Base-by-base conservation (phyloP, 2,329 filamentous ascomycete genomes). In the Ophiostoma fasciatum region DNA sequence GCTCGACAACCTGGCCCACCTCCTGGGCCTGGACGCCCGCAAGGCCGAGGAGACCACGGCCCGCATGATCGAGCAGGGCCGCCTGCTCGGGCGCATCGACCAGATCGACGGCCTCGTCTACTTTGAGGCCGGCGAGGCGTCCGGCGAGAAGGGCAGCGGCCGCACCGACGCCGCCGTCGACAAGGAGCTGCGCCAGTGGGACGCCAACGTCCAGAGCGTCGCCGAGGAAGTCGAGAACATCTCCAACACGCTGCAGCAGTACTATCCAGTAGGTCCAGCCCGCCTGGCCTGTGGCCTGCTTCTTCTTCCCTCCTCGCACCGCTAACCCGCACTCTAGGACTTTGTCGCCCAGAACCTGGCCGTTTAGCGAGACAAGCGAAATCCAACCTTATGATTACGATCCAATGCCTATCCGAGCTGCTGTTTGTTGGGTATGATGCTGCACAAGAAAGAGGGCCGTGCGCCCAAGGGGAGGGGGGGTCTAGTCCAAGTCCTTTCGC, bases 41-140 rank as follows among this genome's bases (percentile, higher is more conserved):
- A 80, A 78, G 54, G 88, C 88, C 4, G 90, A 98, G 62, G 77
- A 81, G 40, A 94, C 90, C 36, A 90, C 88, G 11, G 85, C 88
- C 5, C 71, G 75, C 48, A 98, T 98, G 90, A 83, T 98, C 48
- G 87, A 96, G 62, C 87, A 94, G 57, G 85, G 83, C 9, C 75
- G 90, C 22, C 60, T 98, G 35, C 73, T 79, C 4, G 90, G 88
- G 7, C 76, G 79, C 39, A 96, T 98, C 50, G 88, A 98, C 57
- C 90, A 98, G 62, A 87, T 98, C 39, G 82, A 85, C 38, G 71
- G 80, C 12, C 62, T 87, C 10, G 87, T 98, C 41, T 85, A 77
- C 61, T 98, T 98, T 53, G 82, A 90, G 57, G 64, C 58, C 51
- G 74, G 74, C 22, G 78, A 83, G 49, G 77, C 74, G 7, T 77